Evolutionary conservation across 2,329 filamentous ascomycete genomes (phyloP).

Genomic region (Beauveria sp.): DNA sequence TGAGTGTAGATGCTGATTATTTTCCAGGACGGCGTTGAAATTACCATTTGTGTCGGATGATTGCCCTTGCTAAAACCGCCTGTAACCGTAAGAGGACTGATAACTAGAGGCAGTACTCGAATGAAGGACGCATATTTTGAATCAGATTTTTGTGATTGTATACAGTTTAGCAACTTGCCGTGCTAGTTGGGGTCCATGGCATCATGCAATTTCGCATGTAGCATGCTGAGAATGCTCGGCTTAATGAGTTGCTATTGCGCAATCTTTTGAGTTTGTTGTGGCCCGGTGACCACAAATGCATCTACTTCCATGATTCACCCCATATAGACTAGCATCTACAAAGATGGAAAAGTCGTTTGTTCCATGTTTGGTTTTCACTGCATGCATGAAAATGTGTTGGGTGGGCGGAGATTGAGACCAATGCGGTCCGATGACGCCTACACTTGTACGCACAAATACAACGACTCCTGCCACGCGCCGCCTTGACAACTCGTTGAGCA

Average conservation of each 20-base stretch:
- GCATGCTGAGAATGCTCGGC: too few relatives aligned
- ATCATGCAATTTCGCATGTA: too few relatives aligned
- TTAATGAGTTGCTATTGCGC: too few relatives aligned
- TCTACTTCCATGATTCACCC: not conserved
- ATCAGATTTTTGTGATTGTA: too few relatives aligned
- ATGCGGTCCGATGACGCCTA: not conserved
- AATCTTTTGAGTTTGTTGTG: not conserved
- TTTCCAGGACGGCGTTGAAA: conserved; percentile 56
- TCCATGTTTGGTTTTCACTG: not conserved
- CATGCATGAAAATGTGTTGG: not conserved
- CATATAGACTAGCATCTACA: not conserved
- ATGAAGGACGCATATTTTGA: not conserved
- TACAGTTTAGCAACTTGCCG: too few relatives aligned
- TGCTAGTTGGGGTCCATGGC: too few relatives aligned
- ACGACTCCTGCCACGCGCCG: not conserved
- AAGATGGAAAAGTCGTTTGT: not conserved
- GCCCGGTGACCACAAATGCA: not conserved
- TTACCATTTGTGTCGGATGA: conserved; percentile 47
- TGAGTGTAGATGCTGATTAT: not conserved
- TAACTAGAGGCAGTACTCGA: not conserved
- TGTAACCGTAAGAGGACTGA: not conserved
- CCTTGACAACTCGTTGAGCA: not conserved
- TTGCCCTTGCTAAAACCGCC: too few relatives aligned
- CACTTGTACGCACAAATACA: not conserved
- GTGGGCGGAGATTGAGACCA: not conserved